A percentile compares a stretch with the other conserved stretches of the same genome.
Conservation (phyloP, 1,139 yeast species). For the Scheffersomyces titani region DNA sequence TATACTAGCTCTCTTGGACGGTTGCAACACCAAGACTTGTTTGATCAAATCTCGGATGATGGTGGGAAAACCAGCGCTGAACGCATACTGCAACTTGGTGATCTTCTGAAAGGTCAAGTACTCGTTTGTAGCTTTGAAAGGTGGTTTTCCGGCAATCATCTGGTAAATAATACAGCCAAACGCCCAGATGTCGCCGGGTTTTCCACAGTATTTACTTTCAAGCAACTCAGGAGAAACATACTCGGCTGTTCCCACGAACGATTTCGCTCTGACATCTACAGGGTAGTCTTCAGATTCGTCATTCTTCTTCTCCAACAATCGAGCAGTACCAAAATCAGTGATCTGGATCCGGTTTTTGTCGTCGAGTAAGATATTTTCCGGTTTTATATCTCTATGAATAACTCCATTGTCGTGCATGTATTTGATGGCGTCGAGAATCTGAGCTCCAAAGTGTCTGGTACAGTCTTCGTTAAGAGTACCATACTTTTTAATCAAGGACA, state of each 20-base stretch:
- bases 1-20: slow-evolving; percentile 42
- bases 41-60: slow-evolving; percentile 50
- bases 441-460: slow-evolving; percentile 69
- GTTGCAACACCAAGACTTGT: slow-evolving; percentile 46
- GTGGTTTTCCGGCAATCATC: slow-evolving; percentile 75
- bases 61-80: slow-evolving; percentile 53
- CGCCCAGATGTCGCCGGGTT: slow-evolving; percentile 82
- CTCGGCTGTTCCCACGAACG: slow-evolving; percentile 87
- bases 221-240: slow-evolving; percentile 76
- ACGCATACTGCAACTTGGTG: slow-evolving; percentile 66
- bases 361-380: slow-evolving; percentile 71
- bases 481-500: slow-evolving; percentile 73
- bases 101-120: slow-evolving; percentile 71
- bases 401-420: slow-evolving; percentile 77
- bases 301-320: slow-evolving; percentile 51
- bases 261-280: slow-evolving; percentile 55
- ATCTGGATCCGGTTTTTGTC: slow-evolving; percentile 67
- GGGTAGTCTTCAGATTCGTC: slow-evolving; percentile 43
- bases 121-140: slow-evolving; percentile 77
- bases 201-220: slow-evolving; percentile 68
- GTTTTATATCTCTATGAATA: slow-evolving; percentile 79
- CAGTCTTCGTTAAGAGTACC: slow-evolving; percentile 80
- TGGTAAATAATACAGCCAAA: slow-evolving; percentile 78
- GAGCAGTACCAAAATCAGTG: slow-evolving; percentile 83
- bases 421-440: slow-evolving; percentile 62